Percentiles rank a stretch among this genome's conserved stretches.
Conservation (phyloP, 768 basidiomycete genomes). For the Pisolithus albus region DNA sequence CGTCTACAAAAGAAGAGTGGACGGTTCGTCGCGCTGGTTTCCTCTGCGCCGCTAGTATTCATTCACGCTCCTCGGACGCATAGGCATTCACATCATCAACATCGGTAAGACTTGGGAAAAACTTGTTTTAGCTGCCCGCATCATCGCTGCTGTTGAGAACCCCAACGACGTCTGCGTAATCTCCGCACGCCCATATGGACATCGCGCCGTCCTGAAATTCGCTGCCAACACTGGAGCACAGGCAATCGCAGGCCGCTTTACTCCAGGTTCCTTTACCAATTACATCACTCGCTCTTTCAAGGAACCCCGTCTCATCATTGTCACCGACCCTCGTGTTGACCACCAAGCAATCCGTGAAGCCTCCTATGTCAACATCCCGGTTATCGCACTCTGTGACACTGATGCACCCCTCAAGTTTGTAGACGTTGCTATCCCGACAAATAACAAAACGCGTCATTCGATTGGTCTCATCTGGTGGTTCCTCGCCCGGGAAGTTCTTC, state of each 20-base stretch:
- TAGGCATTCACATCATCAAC: constrained; percentile 95
- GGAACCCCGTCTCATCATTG: constrained; percentile 96
- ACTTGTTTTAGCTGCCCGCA: constrained; percentile 93
- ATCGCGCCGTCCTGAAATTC: constrained; percentile 98
- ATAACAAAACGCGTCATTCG: constrained; percentile 98
- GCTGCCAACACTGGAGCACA: constrained; percentile 97
- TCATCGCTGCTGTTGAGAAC: constrained; percentile 97
- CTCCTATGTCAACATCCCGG: constrained; percentile 99
- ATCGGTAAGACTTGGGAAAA: constrained; percentile 99
- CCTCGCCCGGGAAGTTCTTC: constrained; percentile 93
- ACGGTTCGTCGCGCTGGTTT: constrained; percentile 55
- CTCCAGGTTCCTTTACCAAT: constrained; percentile 98
- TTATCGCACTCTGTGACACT: constrained; percentile 98
- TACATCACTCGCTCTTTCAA: constrained; percentile 99
- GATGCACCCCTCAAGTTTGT: constrained; percentile 97
- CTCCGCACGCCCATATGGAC: constrained; percentile 96
- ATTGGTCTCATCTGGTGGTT: constrained; percentile 98
- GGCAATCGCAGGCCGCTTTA: constrained; percentile 98
- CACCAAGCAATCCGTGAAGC: constrained; percentile 99
- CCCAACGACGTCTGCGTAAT: constrained; percentile 98
- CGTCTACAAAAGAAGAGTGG: constrained; percentile 93
- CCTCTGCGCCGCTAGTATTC: constrained; percentile 6
- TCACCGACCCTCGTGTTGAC: constrained; percentile 98
- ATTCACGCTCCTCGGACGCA: constrained; percentile 4
- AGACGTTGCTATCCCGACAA: constrained; percentile 97